Base-by-base conservation (phyloP, 306 rosid genomes). In the Fragaria nilgerrensis region DNA sequence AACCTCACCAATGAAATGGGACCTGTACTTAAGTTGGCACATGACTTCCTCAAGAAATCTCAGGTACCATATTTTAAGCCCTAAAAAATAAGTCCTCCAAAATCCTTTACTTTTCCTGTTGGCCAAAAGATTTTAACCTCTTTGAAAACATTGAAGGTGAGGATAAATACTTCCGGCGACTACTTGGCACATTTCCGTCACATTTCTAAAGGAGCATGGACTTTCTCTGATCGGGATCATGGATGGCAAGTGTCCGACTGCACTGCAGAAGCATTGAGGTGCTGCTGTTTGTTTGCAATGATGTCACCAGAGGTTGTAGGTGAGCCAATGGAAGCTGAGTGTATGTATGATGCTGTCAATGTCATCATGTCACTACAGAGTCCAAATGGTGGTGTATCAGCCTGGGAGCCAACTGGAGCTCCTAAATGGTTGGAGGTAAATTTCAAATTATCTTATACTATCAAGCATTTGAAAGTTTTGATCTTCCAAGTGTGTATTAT, bases 221-320 rank as follows among this genome's bases (percentile, higher is more conserved):
- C 96, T 36, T 90, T 90, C 74, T 93, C 97, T 11, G 93, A 93
- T 62, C 86, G 83, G 70, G 97, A 93, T 75, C 96, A 90, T 20
- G 97, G 96, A 79, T 93, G 96, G 97, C 94, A 90, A 81, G 88
- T 87, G 82, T 93, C 97, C 29, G 97, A 93, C 79, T 86, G 94
- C 36, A 93, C 97, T 2, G 91, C 96, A 11, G 96, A 93, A 77
- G 96, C 78, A 73, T 53, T 93, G 45, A 89, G 86, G 96, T 91
- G 95, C 62, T 89, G 98, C 77, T 87, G 89, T 7, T 80, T 89
- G 52, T 70, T 89, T 19, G 83, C 91, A 22, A 78, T 53, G 88
- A 53, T 91, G 87, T 85, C 95, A 9, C 76, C 88, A 2, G 86
- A 89, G 16, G 77, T 88, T 69, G 91, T 91, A 45, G 98, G 97